Conservation (phyloP, 2,329 filamentous ascomycete genomes). For the Diaporthe nobilis region DNA sequence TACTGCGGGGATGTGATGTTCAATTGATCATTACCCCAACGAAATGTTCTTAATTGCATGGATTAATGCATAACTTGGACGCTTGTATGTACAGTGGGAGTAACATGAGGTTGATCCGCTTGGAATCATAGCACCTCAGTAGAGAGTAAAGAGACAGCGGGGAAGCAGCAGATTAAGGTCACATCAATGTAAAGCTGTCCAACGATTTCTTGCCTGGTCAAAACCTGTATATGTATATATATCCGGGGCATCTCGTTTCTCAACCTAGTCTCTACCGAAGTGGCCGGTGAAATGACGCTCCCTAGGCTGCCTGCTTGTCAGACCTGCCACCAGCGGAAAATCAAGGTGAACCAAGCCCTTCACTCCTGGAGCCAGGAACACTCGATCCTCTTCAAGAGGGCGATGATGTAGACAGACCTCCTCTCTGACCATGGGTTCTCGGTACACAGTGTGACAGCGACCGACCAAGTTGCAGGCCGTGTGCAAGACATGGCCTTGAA, state of each 20-base stretch:
- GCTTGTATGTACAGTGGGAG: too few species aligned
- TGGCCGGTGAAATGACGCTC: background rate
- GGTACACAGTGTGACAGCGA: background rate
- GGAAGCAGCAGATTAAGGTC: background rate
- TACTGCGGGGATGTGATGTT: background rate
- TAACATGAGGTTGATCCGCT: too few species aligned
- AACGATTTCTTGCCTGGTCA: background rate
- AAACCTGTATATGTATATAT: background rate
- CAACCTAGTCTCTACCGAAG: background rate
- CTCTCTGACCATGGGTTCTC: background rate
- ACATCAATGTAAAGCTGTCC: background rate
- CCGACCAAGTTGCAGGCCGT: constrained; percentile 5
- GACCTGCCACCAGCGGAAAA: background rate
- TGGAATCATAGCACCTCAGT: background rate
- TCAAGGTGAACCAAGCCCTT: background rate
- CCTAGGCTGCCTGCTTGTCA: constrained; percentile 11
- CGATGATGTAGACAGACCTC: too few species aligned
- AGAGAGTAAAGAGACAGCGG: background rate
- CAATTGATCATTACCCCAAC: too few species aligned
- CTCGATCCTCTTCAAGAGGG: background rate
- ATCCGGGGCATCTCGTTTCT: background rate
- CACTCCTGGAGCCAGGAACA: background rate
- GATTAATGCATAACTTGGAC: too few species aligned
- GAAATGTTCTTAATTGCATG: background rate
- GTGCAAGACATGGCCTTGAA: background rate